Conservation (phyloP, 192 early-diverging fungal species). For the Coemansia furcata region DNA sequence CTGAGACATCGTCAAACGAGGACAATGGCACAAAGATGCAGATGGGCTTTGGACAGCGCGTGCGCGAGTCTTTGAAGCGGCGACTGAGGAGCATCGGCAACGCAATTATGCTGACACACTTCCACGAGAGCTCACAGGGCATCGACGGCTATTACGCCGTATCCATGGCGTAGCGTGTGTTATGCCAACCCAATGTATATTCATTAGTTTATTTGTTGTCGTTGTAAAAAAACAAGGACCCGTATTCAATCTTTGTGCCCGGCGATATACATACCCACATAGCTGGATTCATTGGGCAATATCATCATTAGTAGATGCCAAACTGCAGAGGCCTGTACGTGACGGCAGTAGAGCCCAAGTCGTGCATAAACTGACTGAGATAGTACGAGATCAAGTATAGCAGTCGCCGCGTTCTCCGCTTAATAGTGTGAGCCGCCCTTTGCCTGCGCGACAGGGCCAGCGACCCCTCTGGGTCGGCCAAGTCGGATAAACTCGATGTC, state of each 20-base stretch:
- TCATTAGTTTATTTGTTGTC: not conserved
- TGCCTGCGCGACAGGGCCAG: slow-evolving; percentile 16
- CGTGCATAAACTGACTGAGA: slow-evolving; percentile 2
- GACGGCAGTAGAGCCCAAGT: slow-evolving; percentile 12
- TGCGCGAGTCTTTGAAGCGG: slow-evolving; percentile 23
- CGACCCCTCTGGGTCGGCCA: not conserved
- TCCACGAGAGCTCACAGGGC: slow-evolving; percentile 12
- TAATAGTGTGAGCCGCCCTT: not conserved
- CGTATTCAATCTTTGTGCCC: not conserved
- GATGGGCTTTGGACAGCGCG: slow-evolving; percentile 14
- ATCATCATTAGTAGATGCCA: slow-evolving; percentile 6
- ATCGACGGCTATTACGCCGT: slow-evolving; percentile 26
- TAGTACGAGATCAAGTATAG: slow-evolving; percentile 29
- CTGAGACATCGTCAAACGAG: not conserved
- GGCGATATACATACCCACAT: not conserved
- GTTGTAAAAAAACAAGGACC: not conserved
- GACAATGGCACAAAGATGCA: slow-evolving; percentile 9
- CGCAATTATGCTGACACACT: slow-evolving; percentile 6
- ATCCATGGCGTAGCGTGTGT: not conserved
- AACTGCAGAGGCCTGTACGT: slow-evolving; percentile 27
- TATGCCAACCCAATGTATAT: not conserved
- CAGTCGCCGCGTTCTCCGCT: slow-evolving; percentile 14
- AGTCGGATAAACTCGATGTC: not conserved
- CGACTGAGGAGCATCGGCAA: slow-evolving; percentile 19
- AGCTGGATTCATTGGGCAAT: not conserved